Conservation (phyloP, 352 stramenopile genomes). For the Pythium brachiatum region DNA sequence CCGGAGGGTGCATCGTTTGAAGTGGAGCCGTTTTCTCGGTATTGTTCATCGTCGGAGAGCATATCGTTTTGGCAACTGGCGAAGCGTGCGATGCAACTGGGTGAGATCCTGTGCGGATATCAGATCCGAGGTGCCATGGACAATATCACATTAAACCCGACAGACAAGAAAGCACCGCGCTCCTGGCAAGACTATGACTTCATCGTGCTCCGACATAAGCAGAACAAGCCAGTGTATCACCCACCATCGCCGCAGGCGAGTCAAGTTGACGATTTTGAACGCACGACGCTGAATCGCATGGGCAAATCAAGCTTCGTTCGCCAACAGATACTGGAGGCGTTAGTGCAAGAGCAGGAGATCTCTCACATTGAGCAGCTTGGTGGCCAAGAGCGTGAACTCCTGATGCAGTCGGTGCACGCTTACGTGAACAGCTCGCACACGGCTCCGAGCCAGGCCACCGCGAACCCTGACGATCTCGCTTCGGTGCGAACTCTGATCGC, state of each 20-base stretch:
- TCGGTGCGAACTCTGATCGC: neutral
- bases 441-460: too few relatives aligned
- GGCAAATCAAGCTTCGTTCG: constrained; percentile 50
- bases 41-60: constrained; percentile 47
- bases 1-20: constrained; percentile 71
- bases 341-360: constrained; percentile 51
- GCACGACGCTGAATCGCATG: constrained; percentile 41
- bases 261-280: constrained; percentile 47
- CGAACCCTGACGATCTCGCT: too few relatives aligned
- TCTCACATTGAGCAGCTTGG: constrained; percentile 30
- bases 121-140: constrained; percentile 43
- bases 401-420: constrained; percentile 33
- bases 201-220: constrained; percentile 56
- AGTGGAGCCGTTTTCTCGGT: constrained; percentile 55
- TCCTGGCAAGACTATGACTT: constrained; percentile 61
- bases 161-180: constrained; percentile 41
- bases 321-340: constrained; percentile 47
- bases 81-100: constrained; percentile 47
- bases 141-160: constrained; percentile 70
- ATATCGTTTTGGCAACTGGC: constrained; percentile 82
- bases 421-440: too few relatives aligned
- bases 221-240: constrained; percentile 23
- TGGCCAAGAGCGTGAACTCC: constrained; percentile 28
- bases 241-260: constrained; percentile 25
- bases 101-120: constrained; percentile 81